phyloP scores from a whole-genome alignment of 495 filamentous ascomycete genomes.

The Cercophora scortea region DNA sequence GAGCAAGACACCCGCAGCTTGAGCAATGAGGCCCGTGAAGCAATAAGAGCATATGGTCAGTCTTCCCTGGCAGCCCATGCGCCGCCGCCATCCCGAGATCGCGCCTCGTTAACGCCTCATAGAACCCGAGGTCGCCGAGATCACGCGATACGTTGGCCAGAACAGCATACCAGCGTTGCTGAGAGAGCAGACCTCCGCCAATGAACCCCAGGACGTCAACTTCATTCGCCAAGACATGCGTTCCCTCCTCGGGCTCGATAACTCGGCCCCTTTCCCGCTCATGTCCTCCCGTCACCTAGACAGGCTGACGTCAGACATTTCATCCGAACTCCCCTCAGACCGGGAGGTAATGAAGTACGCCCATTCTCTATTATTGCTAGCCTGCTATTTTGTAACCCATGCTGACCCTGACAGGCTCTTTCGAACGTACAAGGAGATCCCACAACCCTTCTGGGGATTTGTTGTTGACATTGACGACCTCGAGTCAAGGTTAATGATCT shows the following conservation, averaged over 20 bases:
- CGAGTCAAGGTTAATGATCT: slow-evolving; percentile 55
- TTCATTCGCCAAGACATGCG: slow-evolving; percentile 58
- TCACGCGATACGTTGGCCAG: slow-evolving; percentile 56
- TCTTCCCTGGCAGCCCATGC: neutral
- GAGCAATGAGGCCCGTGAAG: slow-evolving; percentile 34
- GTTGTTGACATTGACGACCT: slow-evolving; percentile 61
- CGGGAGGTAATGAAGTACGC: slow-evolving; percentile 50
- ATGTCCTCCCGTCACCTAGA: slow-evolving; percentile 66
- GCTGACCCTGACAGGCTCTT: slow-evolving; percentile 46
- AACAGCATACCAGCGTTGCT: slow-evolving; percentile 59
- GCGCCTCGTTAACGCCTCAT: neutral
- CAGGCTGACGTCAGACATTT: slow-evolving; percentile 64
- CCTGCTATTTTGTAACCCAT: neutral
- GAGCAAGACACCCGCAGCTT: slow-evolving; percentile 25
- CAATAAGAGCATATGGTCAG: slow-evolving; percentile 28
- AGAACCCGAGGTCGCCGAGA: slow-evolving; percentile 57
- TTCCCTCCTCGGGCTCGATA: slow-evolving; percentile 74
- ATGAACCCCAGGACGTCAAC: slow-evolving; percentile 38
- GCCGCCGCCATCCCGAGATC: neutral
- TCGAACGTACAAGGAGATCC: slow-evolving; percentile 65
- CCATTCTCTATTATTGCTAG: neutral
- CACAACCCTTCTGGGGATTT: slow-evolving; percentile 72
- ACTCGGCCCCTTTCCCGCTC: slow-evolving; percentile 78
- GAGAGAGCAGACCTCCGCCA: slow-evolving; percentile 49
- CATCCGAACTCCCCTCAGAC: slow-evolving; percentile 54